These are phyloP conservation scores for Pythium dissotocum DNA, from an alignment of 352 stramenopile genomes.

Conservation along the genomic window DNA sequence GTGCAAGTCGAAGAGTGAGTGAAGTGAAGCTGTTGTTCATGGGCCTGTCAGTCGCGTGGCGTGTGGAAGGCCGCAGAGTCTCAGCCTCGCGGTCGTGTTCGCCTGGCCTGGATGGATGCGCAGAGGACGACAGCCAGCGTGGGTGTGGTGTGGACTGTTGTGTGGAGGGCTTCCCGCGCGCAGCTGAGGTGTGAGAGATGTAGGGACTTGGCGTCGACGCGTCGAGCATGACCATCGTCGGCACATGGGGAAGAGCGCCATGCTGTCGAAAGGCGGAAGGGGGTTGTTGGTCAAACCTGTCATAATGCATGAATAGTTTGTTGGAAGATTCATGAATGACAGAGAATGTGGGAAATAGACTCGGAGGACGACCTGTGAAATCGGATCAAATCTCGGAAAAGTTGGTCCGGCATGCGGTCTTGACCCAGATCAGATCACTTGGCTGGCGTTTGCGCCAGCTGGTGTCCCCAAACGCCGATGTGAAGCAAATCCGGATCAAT, in stretches of 20 bases:
- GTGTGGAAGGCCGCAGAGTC: too few species aligned
- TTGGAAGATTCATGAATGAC: background rate
- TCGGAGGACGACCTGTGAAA: background rate
- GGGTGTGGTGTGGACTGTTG: background rate
- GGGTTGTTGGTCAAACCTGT: background rate
- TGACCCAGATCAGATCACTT: background rate
- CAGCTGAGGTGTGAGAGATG: constrained; percentile 2
- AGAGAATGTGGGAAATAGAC: background rate
- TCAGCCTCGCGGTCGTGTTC: too few species aligned
- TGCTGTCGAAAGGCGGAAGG: background rate
- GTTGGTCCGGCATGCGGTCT: background rate
- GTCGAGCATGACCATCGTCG: background rate
- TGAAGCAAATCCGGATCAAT: too few species aligned
- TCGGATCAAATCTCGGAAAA: background rate
- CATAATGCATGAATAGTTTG: background rate
- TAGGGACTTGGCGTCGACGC: constrained; percentile 1
- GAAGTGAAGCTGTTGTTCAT: too few species aligned
- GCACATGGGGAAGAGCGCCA: background rate
- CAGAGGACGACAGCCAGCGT: background rate
- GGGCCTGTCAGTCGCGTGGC: too few species aligned
- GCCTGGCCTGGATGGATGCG: background rate
- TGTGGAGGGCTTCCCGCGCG: background rate
- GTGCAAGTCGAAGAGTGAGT: background rate
- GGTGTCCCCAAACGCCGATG: background rate
- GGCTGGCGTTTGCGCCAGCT: background rate